Conservation (phyloP, 2,329 filamentous ascomycete species). For the Cercospora sp. region DNA sequence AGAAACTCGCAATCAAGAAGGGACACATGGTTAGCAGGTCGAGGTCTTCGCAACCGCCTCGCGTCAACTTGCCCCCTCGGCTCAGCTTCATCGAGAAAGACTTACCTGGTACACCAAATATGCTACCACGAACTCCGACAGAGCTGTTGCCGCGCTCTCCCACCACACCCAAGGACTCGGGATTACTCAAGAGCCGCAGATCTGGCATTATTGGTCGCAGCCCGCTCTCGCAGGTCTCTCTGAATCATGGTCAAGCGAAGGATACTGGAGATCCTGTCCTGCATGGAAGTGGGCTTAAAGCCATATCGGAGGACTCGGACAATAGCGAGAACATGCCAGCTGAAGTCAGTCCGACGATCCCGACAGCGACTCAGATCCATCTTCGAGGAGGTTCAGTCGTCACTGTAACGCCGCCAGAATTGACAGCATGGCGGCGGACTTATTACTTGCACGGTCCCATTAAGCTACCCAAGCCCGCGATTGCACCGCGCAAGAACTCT, state of each 20-base stretch:
- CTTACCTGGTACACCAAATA: slow-evolving; percentile 30
- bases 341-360: slow-evolving; percentile 26
- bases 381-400: slow-evolving; percentile 39
- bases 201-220: slow-evolving; percentile 22
- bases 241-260: slow-evolving; percentile 12
- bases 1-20: slow-evolving; percentile 19
- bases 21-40: slow-evolving; percentile 6
- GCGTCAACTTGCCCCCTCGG: slow-evolving; percentile 29
- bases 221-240: slow-evolving; percentile 29
- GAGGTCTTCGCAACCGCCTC: slow-evolving; percentile 18
- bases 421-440: slow-evolving; percentile 38
- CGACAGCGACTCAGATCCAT: slow-evolving; percentile 35
- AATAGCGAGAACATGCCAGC: slow-evolving; percentile 28
- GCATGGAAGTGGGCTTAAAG: slow-evolving; percentile 15
- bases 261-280: neutral
- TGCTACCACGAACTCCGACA: slow-evolving; percentile 26
- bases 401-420: slow-evolving; percentile 39
- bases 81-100: slow-evolving; percentile 29
- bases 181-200: slow-evolving; percentile 19
- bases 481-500: slow-evolving; percentile 42
- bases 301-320: slow-evolving; percentile 27
- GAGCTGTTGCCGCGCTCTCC: slow-evolving; percentile 21
- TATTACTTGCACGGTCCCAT: slow-evolving; percentile 48
- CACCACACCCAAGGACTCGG: neutral
- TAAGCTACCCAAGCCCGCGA: slow-evolving; percentile 39